Evolutionary conservation across 2,329 filamentous ascomycete species (phyloP).

Genomic region (Sporothrix luriei): DNA sequence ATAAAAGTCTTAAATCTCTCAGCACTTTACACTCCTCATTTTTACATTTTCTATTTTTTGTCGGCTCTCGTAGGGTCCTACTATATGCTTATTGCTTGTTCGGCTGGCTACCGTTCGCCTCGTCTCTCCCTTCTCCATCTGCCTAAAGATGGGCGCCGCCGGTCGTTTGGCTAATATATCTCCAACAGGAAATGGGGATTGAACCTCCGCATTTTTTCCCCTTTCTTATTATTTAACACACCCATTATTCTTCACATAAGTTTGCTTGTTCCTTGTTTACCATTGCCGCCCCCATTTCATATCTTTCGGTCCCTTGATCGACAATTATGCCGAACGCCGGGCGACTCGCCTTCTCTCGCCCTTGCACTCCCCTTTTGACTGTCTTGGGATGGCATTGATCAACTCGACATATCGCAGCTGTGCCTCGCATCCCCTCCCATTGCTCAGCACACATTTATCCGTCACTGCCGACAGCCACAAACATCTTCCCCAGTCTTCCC

Average conservation of each 20-base stretch:
- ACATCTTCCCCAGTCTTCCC: neutral
- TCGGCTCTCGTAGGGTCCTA: no score
- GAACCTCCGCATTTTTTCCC: slow-evolving; percentile 6
- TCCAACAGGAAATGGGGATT: slow-evolving; percentile 29
- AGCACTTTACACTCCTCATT: neutral
- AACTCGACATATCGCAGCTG: slow-evolving; percentile 1
- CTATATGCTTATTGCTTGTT: neutral
- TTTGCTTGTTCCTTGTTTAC: no score
- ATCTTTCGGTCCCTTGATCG: slow-evolving; percentile 1
- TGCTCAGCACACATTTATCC: neutral
- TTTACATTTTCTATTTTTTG: neutral
- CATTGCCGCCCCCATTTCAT: neutral
- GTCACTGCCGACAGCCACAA: neutral
- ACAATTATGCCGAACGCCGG: slow-evolving; percentile 1
- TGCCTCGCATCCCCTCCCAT: neutral
- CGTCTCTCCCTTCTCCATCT: slow-evolving; percentile 8
- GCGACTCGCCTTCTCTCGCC: neutral
- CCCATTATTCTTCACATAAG: neutral
- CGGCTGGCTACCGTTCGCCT: slow-evolving; percentile 15
- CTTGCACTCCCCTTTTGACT: no score
- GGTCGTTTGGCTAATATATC: slow-evolving; percentile 31
- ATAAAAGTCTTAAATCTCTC: slow-evolving; percentile 18
- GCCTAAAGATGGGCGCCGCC: slow-evolving; percentile 24
- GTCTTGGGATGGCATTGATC: neutral
- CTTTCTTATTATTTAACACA: neutral